These are phyloP conservation scores for Furcasterigmium furcatum DNA, from an alignment of 2,329 filamentous ascomycete genomes.

Conservation along the genomic window DNA sequence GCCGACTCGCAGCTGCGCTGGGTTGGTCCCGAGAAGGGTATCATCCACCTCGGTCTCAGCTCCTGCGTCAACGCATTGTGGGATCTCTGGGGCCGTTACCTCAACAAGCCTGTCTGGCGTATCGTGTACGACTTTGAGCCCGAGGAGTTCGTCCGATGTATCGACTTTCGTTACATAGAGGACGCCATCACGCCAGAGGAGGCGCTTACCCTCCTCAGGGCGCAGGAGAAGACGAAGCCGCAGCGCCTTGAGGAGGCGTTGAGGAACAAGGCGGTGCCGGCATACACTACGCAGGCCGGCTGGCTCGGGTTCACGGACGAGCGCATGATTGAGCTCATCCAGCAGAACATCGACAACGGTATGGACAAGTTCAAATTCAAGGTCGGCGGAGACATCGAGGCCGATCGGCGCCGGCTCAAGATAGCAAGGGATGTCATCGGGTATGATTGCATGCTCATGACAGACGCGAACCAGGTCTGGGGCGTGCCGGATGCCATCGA, in stretches of 20 bases:
- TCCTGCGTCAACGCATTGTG: slow-evolving; percentile 89
- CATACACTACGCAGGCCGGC: slow-evolving; percentile 86
- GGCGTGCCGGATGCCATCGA: slow-evolving; percentile 84
- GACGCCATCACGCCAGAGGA: slow-evolving; percentile 89
- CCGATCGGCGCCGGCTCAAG: slow-evolving; percentile 65
- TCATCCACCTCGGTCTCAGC: slow-evolving; percentile 87
- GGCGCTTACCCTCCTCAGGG: slow-evolving; percentile 67
- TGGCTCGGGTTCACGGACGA: slow-evolving; percentile 88
- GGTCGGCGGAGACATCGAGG: slow-evolving; percentile 70
- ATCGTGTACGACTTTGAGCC: slow-evolving; percentile 88
- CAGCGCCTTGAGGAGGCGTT: slow-evolving; percentile 72
- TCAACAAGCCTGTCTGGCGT: slow-evolving; percentile 85
- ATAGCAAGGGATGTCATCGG: slow-evolving; percentile 80
- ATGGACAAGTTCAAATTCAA: slow-evolving; percentile 91
- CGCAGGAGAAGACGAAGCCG: slow-evolving; percentile 64
- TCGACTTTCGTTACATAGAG: slow-evolving; percentile 93
- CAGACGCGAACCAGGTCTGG: slow-evolving; percentile 93
- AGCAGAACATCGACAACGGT: slow-evolving; percentile 71
- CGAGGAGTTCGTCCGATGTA: slow-evolving; percentile 80
- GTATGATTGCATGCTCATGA: slow-evolving; percentile 86
- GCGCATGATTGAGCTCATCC: slow-evolving; percentile 73
- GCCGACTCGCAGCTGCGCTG: slow-evolving; percentile 86
- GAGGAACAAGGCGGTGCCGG: slow-evolving; percentile 72
- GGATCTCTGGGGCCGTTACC: slow-evolving; percentile 90
- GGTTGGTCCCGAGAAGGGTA: slow-evolving; percentile 92